Conservation (phyloP, 306 rosid species). For the Cicer judaicum region DNA sequence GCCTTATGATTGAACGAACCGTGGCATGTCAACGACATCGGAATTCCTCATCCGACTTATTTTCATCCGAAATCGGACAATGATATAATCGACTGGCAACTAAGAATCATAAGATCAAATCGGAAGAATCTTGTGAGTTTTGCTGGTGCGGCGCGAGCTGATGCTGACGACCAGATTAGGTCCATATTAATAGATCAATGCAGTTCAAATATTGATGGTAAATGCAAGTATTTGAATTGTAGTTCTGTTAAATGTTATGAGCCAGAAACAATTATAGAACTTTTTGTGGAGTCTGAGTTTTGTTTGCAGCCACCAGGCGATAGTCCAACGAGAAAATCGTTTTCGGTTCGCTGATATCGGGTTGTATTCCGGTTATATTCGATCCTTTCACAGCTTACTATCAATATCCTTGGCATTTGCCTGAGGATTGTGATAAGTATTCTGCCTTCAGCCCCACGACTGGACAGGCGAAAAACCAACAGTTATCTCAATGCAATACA, state of each 20-base stretch:
- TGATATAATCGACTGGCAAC: conserved; percentile 67
- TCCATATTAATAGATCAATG: conserved; percentile 66
- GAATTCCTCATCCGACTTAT: conserved; percentile 76
- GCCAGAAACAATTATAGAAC: conserved; percentile 55
- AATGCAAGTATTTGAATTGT: conserved; percentile 62
- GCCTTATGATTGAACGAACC: conserved; percentile 70
- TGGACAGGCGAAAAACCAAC: conserved; percentile 48
- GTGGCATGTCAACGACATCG: conserved; percentile 75
- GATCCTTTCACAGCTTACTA: conserved; percentile 79
- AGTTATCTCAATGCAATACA: conserved; percentile 58
- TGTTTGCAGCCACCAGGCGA: conserved; percentile 87
- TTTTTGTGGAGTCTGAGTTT: conserved; percentile 74
- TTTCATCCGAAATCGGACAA: conserved; percentile 76
- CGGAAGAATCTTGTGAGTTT: conserved; percentile 59
- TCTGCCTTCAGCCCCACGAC: conserved; percentile 49
- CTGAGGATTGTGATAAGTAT: conserved; percentile 57
- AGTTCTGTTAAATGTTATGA: conserved; percentile 51
- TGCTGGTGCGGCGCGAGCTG: conserved; percentile 67
- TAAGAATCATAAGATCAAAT: conserved; percentile 53
- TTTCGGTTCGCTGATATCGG: conserved; percentile 69
- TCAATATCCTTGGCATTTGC: conserved; percentile 85
- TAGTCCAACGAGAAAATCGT: conserved; percentile 79
- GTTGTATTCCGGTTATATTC: conserved; percentile 74
- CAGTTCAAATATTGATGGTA: conserved; percentile 40
- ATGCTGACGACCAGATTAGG: conserved; percentile 57